Conservation (phyloP, 2,329 filamentous ascomycete species). For the Neopestalotiopsis sp. region DNA sequence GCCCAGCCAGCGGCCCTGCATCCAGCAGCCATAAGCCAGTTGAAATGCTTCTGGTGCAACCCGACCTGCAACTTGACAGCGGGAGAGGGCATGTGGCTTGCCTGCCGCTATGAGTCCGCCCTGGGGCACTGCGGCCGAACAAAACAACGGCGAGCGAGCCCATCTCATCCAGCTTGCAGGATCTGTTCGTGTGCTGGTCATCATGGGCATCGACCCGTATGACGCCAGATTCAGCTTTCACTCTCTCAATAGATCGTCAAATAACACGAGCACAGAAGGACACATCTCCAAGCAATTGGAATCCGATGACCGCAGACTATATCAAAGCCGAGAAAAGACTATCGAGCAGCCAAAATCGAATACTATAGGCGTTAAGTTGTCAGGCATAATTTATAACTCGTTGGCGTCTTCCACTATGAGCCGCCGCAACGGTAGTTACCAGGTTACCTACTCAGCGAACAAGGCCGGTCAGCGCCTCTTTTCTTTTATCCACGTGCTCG, state of each 20-base stretch:
- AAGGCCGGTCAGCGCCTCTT: not conserved
- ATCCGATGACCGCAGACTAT: not conserved
- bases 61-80: constrained; percentile 1
- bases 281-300: no score
- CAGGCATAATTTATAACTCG: not conserved
- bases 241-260: no score
- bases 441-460: not conserved
- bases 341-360: not conserved
- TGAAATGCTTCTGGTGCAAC: not conserved
- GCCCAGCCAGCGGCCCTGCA: not conserved
- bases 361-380: not conserved
- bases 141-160: not conserved
- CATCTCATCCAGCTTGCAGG: not conserved
- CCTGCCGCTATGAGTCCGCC: not conserved
- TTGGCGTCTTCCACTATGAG: not conserved
- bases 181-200: not conserved
- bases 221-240: not conserved
- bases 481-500: constrained; percentile 1
- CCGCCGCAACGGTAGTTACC: not conserved
- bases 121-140: not conserved
- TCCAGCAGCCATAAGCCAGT: not conserved
- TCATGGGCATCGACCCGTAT: not conserved
- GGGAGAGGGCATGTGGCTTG: not conserved
- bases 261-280: no score
- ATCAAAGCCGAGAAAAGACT: not conserved